phyloP scores from a whole-genome alignment of 1,284 basidiomycete species.

The Mycena sp. region DNA sequence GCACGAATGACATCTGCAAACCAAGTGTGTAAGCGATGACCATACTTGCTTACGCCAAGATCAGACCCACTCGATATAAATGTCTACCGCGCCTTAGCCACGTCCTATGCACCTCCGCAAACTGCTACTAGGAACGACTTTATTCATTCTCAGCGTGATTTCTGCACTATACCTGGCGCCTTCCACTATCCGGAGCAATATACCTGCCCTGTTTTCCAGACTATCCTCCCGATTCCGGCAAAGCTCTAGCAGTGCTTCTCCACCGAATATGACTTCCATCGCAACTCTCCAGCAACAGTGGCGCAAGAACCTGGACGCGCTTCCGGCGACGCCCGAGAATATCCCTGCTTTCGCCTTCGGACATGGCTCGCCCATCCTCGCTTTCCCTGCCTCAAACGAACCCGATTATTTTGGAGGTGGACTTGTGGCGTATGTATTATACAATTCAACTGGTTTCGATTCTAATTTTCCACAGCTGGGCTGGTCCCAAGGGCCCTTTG shows the following conservation, averaged over 20 bases:
- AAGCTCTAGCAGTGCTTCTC: not conserved
- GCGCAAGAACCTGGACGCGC: conserved; percentile 63
- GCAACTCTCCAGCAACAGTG: conserved; percentile 53
- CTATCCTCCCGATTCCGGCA: not conserved
- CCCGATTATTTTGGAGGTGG: conserved; percentile 28
- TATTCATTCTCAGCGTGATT: not conserved
- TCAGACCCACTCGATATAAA: too few species aligned
- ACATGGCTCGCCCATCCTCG: conserved; percentile 71
- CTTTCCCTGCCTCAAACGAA: conserved; percentile 41
- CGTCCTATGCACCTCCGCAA: too few species aligned
- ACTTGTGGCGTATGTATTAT: conserved; percentile 30
- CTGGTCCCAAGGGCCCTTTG: conserved; percentile 64
- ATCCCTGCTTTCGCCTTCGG: conserved; percentile 83
- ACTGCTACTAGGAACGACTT: too few species aligned
- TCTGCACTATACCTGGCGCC: not conserved
- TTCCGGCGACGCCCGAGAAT: conserved; percentile 67
- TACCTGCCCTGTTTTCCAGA: conserved; percentile 10
- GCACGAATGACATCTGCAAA: too few species aligned
- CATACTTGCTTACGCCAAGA: too few species aligned
- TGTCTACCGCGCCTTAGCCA: too few species aligned
- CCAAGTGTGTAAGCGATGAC: too few species aligned
- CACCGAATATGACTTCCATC: conserved; percentile 18
- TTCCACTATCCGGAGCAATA: not conserved
- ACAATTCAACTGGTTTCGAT: not conserved
- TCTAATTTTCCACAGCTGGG: conserved; percentile 36